Conservation (phyloP, 345 rosid species). For the Sonneratia caseolaris region DNA sequence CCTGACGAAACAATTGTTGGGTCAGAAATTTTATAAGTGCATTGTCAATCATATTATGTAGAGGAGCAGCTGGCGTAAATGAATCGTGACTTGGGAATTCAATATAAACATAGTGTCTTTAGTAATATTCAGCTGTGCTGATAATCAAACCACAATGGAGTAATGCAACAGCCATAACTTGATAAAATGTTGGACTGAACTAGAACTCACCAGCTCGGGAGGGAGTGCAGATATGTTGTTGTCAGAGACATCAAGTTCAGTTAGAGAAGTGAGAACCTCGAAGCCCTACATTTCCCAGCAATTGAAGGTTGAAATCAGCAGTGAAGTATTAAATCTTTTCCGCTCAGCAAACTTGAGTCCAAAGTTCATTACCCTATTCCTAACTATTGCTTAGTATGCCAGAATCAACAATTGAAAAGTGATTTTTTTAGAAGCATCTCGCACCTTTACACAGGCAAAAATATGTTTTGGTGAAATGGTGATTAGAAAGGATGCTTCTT, state of each 20-base stretch:
- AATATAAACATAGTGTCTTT: background rate
- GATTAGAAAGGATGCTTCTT: background rate
- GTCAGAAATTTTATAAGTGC: background rate
- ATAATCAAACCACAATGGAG: background rate
- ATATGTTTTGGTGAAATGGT: background rate
- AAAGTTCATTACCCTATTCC: background rate
- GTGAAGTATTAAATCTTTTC: background rate
- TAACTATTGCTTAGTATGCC: background rate
- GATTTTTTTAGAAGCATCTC: background rate
- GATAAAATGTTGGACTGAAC: background rate
- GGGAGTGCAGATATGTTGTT: slow-evolving; percentile 75
- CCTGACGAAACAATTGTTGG: slow-evolving; percentile 29
- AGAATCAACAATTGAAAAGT: background rate
- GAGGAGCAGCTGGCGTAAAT: background rate
- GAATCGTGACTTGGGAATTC: background rate
- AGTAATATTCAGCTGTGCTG: background rate
- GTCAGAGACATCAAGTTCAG: slow-evolving; percentile 75
- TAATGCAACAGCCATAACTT: background rate
- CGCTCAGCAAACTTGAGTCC: background rate
- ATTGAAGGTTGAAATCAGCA: background rate
- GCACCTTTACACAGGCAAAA: background rate
- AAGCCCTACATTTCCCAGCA: slow-evolving; percentile 42
- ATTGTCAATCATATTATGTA: background rate
- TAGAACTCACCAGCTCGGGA: slow-evolving; percentile 46
- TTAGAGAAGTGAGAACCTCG: slow-evolving; percentile 52